These are phyloP conservation scores for Elaeis guineensis DNA, from an alignment of 176 grass and related monocot species.

Conservation along the genomic window DNA sequence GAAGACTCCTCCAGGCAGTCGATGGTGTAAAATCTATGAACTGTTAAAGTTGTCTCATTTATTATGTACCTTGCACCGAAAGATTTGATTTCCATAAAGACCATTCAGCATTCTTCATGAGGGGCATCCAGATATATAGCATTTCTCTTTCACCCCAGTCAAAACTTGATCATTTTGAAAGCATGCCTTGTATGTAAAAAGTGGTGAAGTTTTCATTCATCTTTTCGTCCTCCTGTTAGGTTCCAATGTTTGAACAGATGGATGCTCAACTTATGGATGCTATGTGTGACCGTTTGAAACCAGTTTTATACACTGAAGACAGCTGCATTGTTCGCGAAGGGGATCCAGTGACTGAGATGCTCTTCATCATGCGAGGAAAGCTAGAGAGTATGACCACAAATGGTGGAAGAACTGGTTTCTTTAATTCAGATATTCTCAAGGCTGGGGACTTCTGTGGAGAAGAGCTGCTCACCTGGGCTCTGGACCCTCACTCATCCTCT, in stretches of 20 bases:
- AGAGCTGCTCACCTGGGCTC: slow-evolving; percentile 95
- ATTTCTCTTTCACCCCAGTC: no score
- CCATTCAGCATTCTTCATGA: no score
- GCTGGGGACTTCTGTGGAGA: slow-evolving; percentile 93
- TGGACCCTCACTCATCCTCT: slow-evolving; percentile 50
- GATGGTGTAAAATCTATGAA: no score
- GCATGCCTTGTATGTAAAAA: no score
- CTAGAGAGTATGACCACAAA: slow-evolving; percentile 76
- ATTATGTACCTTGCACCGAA: no score
- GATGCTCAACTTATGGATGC: slow-evolving; percentile 85
- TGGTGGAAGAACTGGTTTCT: slow-evolving; percentile 83
- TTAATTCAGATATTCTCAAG: slow-evolving; percentile 65
- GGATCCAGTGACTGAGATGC: slow-evolving; percentile 89
- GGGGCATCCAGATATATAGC: no score
- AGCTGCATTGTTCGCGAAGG: slow-evolving; percentile 82
- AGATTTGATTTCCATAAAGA: no score
- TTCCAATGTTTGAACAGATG: slow-evolving; percentile 97
- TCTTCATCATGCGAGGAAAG: slow-evolving; percentile 89
- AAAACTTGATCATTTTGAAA: no score
- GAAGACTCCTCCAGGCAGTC: no score
- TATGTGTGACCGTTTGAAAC: slow-evolving; percentile 79
- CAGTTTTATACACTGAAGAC: slow-evolving; percentile 65
- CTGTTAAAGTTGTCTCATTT: no score
- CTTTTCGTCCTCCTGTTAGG: slow-evolving; percentile 21
- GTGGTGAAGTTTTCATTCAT: no score